Evolutionary conservation across 2,329 filamentous ascomycete species (phyloP).

Genomic region (Ophiostoma novo-ulmi): DNA sequence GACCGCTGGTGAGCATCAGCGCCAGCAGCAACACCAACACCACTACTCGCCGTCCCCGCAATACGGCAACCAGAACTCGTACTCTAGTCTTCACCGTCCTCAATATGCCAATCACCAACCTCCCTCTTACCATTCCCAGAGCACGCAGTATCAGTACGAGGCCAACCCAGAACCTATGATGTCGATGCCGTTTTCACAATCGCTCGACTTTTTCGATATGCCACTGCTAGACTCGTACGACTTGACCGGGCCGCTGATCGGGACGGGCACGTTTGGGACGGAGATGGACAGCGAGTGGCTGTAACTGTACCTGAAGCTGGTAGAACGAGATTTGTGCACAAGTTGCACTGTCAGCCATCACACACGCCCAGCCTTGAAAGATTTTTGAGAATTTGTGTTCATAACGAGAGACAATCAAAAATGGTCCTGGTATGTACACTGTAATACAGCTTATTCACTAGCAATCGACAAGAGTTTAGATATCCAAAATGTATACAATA

Average conservation of each 20-base stretch:
- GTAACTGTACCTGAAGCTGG: background rate
- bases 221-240: conserved; percentile 19
- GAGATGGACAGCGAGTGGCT: conserved; percentile 22
- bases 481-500: background rate
- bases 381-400: no score
- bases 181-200: conserved; percentile 10
- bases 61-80: background rate
- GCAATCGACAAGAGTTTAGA: background rate
- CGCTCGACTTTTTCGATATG: conserved; percentile 20
- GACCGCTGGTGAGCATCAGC: background rate
- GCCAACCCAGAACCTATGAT: conserved; percentile 4
- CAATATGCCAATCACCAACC: background rate
- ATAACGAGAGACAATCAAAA: no score
- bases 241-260: conserved; percentile 4
- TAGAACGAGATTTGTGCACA: background rate
- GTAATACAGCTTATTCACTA: no score
- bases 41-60: background rate
- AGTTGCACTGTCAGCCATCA: no score
- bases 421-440: no score
- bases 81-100: background rate
- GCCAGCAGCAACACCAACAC: background rate
- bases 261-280: conserved; percentile 17
- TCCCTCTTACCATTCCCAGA: background rate
- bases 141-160: background rate
- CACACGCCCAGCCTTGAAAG: no score